phyloP scores from a whole-genome alignment of 768 basidiomycete species.

The Lactifluus volemus region DNA sequence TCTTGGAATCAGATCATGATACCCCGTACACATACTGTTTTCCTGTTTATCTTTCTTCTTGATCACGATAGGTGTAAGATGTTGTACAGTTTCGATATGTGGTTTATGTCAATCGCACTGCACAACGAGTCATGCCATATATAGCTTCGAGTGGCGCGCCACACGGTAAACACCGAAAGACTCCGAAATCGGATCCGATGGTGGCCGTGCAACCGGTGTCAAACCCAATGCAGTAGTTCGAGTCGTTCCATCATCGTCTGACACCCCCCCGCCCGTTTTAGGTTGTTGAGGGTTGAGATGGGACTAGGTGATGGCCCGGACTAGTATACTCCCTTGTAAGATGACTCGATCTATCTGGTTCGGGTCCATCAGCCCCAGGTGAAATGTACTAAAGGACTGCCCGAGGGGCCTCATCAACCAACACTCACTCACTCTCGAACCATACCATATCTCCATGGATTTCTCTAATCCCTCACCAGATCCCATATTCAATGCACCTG shows the following conservation, averaged over 20 bases:
- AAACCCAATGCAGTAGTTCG: too few species aligned
- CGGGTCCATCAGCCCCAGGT: neutral
- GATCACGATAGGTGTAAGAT: too few species aligned
- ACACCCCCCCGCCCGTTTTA: neutral
- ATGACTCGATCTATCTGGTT: neutral
- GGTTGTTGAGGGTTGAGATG: slow-evolving; percentile 3
- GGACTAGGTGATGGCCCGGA: neutral
- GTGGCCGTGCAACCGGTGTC: too few species aligned
- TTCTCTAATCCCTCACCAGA: slow-evolving; percentile 8
- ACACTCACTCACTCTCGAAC: neutral
- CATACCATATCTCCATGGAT: neutral
- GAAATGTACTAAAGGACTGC: slow-evolving; percentile 10
- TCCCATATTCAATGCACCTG: slow-evolving; percentile 33
- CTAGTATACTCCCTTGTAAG: slow-evolving; percentile 2
- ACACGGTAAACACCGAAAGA: too few species aligned
- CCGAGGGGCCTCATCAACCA: neutral
- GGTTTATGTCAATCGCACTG: too few species aligned
- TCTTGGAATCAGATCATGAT: neutral
- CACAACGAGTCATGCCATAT: too few species aligned
- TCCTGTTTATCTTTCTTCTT: neutral
- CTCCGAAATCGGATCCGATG: too few species aligned
- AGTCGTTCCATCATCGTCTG: too few species aligned
- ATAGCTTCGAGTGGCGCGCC: too few species aligned
- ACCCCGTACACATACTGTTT: neutral
- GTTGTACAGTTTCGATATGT: too few species aligned